phyloP scores from a whole-genome alignment of 2,329 filamentous ascomycete species.

The Pseudogymnoascus sp. region DNA sequence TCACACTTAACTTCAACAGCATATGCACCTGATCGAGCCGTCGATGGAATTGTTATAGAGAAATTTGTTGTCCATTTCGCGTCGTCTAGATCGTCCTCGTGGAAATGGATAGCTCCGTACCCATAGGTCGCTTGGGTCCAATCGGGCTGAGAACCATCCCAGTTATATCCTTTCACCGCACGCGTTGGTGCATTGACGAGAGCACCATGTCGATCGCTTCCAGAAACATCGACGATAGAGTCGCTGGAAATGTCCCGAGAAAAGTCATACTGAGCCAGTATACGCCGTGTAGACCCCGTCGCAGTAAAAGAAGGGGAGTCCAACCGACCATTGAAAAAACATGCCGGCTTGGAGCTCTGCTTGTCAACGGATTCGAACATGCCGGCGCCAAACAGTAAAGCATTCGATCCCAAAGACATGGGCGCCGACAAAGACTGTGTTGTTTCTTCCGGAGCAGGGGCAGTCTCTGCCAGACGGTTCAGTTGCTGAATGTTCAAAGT shows the following conservation, averaged over 20 bases:
- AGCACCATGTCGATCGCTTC: conserved; percentile 20
- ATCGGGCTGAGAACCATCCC: conserved; percentile 27
- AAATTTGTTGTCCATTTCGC: conserved; percentile 31
- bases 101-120: conserved; percentile 34
- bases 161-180: conserved; percentile 29
- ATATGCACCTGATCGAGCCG: conserved; percentile 25
- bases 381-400: conserved; percentile 12
- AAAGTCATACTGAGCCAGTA: conserved; percentile 21
- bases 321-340: conserved; percentile 19
- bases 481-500: conserved; percentile 12
- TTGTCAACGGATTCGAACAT: conserved; percentile 4
- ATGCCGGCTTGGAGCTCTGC: not conserved
- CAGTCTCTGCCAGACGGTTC: conserved; percentile 8
- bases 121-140: conserved; percentile 31
- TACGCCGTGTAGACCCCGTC: conserved; percentile 1
- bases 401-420: not conserved
- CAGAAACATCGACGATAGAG: conserved; percentile 25
- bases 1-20: conserved; percentile 25
- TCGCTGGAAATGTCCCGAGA: conserved; percentile 22
- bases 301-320: conserved; percentile 18
- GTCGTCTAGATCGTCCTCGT: conserved; percentile 34
- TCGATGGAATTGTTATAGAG: conserved; percentile 20
- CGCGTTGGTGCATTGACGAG: conserved; percentile 31
- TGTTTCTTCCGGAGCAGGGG: not conserved
- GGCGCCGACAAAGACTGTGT: not conserved